Base-by-base conservation (phyloP, 805 yeast genomes). In the Ogataea zsoltii region DNA sequence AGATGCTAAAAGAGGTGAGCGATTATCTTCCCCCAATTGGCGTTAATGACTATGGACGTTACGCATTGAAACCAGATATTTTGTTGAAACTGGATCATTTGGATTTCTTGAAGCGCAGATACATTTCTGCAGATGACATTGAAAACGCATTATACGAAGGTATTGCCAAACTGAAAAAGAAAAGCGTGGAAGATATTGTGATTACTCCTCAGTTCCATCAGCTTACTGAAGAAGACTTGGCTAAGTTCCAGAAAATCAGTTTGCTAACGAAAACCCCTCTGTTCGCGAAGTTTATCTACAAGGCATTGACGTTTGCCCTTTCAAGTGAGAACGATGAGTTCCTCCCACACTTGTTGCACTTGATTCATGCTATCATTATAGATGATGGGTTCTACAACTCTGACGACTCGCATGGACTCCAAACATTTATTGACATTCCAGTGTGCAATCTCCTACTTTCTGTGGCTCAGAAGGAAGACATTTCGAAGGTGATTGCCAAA, bases 11-110 rank as follows among this genome's bases (percentile, higher is more conserved):
- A 29, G 87, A 87, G 54, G 69, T 82, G 23, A 74, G 88, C 1
- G 72, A 65, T 4, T 87, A 73, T 56, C 74, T 74, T 25, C 79
- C 88, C 7, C 94, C 95, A 3, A 71, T 74, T 16, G 88, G 88
- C 2, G 63, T 83, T 33, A 73, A 72, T 30, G 92, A 84, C 57
- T 75, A 79, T 48, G 95, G 95, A 17, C 75, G 76, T 37, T 87
- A 83, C 61, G 67, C 77, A 18, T 67, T 87, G 55, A 85, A 80
- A 51, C 68, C 72, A 11, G 62, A 67, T 2, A 50, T 68, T 7
- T 75, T 68, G 49, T 63, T 70, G 10, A 60, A 64, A 2, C 64
- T 85, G 44, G 94, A 87, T 61, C 88, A 88, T 2, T 63, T 82
- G 48, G 74, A 72, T 52, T 56, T 76, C 15, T 68, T 69, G 49